Base-by-base conservation (phyloP, 345 rosid genomes). In the Durio zibethinus region DNA sequence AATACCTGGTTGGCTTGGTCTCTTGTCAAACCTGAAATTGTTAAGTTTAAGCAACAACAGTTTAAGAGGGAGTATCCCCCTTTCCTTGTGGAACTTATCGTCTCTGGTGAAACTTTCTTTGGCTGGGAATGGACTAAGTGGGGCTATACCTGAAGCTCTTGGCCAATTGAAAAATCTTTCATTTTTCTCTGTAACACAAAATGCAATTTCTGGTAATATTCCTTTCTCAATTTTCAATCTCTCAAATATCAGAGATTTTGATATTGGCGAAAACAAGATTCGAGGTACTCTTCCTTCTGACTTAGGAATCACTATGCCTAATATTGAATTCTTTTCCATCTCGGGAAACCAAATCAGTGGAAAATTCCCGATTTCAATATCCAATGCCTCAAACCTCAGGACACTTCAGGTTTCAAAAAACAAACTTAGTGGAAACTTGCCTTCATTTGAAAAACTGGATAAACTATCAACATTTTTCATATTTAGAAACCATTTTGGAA, bases 231-330 rank as follows among this genome's bases (percentile, higher is more conserved):
- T 33, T 33, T 33, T 33, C 4, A 33, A 33, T 33, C 21, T 69
- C 4, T 62, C 82, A 2, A 62, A 53, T 16, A 12, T 82, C 0
- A 5, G 0, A 9, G 0, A 1, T 0, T 12, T 70, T 1, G 4
- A 14, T 33, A 2, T 0, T 75, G 6, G 62, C 35, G 4, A 8
- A 1, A 82, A 82, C 21, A 16, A 42, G 2, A 10, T 82, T 5
- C 25, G 12, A 5, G 84, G 84, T 0, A 45, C 21, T 8, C 60
- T 82, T 10, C 79, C 82, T 0, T 2, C 23, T 4, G 33, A 78
- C 29, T 2, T 82, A 9, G 79, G 78, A 4, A 33, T 43, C 14
- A 45, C 75, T 14, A 64, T 79, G 67, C 80, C 80, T 16, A 72
- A 67, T 38, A 7, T 82, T 25, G 43, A 25, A 10, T 0, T 0